Base-by-base conservation (phyloP, 768 basidiomycete species). In the Trametes gibbosa region DNA sequence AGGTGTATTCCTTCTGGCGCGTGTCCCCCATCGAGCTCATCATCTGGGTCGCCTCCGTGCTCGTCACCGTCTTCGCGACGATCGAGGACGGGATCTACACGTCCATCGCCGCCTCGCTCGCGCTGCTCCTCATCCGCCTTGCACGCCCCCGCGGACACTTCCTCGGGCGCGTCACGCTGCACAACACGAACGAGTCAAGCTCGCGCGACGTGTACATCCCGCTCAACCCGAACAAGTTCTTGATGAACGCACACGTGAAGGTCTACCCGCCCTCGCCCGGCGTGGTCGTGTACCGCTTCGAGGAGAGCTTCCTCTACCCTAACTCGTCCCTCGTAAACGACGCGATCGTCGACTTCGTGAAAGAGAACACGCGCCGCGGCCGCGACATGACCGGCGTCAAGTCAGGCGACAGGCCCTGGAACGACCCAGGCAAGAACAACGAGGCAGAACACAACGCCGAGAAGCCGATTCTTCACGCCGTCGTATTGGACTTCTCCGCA, bases 21-120 rank as follows among this genome's bases (percentile, higher is more conserved):
- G 85, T 95, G 24, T 91, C 90, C 0, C 96, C 96, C 0, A 74
- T 97, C 56, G 96, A 98, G 68, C 93, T 90, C 74, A 34, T 94
- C 65, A 94, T 96, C 67, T 95, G 90, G 86, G 68, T 77, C 34
- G 92, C 91, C 0, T 90, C 90, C 19, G 93, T 95, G 24, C 74
- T 95, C 45, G 85, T 92, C 65, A 94, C 93, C 16, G 73, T 98
- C 45, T 98, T 98, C 77, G 86, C 90, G 23, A 82, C 85, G 27
- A 95, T 98, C 65, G 95, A 98, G 72, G 80, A 92, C 53, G 95
- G 95, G 25, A 91, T 94, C 65, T 94, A 94, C 71, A 83, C 85
- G 51, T 92, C 94, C 7, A 84, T 98, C 63, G 73, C 76, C 5
- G 79, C 89, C 1, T 95, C 94, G 0, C 72, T 86, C 27, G 88